Evolutionary conservation across 2,329 filamentous ascomycete species (phyloP).

Genomic region (Tympanopsis confertula): DNA sequence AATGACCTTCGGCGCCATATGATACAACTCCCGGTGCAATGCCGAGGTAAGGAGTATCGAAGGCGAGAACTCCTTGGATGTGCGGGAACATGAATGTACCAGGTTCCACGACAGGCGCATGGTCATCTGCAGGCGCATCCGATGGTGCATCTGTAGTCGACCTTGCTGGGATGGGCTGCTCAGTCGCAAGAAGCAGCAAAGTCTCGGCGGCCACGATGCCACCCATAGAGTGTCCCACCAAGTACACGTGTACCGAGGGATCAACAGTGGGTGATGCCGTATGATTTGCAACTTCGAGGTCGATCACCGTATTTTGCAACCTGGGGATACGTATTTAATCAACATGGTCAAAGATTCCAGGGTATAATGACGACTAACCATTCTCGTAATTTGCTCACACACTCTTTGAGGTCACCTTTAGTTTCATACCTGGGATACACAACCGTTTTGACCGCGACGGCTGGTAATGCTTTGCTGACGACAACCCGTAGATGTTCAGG

Average conservation of each 20-base stretch:
- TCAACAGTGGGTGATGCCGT: background rate
- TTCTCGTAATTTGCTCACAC: slow-evolving; percentile 29
- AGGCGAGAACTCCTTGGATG: background rate
- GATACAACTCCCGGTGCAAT: slow-evolving; percentile 1
- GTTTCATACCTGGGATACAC: slow-evolving; percentile 37
- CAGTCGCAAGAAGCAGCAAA: background rate
- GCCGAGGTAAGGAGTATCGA: background rate
- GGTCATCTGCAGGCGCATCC: background rate
- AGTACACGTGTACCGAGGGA: background rate
- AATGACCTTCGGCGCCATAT: slow-evolving; percentile 1
- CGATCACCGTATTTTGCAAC: background rate
- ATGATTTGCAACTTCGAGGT: background rate
- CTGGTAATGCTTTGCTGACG: slow-evolving; percentile 25
- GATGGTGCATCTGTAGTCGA: background rate
- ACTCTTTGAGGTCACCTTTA: slow-evolving; percentile 29
- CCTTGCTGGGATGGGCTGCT: background rate
- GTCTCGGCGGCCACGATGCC: background rate
- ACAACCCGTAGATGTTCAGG: slow-evolving; percentile 27
- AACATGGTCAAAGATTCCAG: background rate
- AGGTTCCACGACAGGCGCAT: background rate
- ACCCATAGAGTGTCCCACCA: slow-evolving; percentile 1
- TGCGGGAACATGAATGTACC: background rate
- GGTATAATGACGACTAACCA: slow-evolving; percentile 19
- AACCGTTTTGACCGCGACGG: slow-evolving; percentile 23
- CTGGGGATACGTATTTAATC: background rate